A percentile compares a stretch with the other conserved stretches of the same genome.
Evolutionary conservation across 2,329 filamentous ascomycete genomes (phyloP).

Genomic region (Triangularia verruculosa): DNA sequence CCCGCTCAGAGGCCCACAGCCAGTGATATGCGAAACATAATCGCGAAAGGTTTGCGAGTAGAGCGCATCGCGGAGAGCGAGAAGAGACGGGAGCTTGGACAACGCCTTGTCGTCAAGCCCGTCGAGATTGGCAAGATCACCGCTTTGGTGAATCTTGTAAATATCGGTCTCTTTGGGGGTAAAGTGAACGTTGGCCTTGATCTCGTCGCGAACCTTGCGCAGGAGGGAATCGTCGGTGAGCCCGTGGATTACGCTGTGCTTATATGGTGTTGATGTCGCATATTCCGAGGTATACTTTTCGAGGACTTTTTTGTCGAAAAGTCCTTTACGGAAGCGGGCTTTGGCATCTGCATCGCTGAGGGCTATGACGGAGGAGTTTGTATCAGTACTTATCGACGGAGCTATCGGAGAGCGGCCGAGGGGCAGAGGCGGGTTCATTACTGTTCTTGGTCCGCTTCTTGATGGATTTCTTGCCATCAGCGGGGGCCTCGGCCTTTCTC

Average conservation of each 20-base stretch:
- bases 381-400: slow-evolving; percentile 13
- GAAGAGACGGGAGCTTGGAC: slow-evolving; percentile 81
- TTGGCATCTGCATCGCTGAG: slow-evolving; percentile 49
- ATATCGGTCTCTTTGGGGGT: slow-evolving; percentile 99
- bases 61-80: slow-evolving; percentile 86
- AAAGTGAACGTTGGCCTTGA: slow-evolving; percentile 87
- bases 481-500: slow-evolving; percentile 54
- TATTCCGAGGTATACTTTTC: slow-evolving; percentile 60
- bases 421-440: slow-evolving; percentile 25
- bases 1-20: slow-evolving; percentile 82
- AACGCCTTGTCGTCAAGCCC: slow-evolving; percentile 85
- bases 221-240: slow-evolving; percentile 80
- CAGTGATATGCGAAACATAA: slow-evolving; percentile 83
- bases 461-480: slow-evolving; percentile 40
- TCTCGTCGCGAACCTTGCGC: slow-evolving; percentile 82
- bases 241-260: slow-evolving; percentile 82
- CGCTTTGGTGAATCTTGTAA: slow-evolving; percentile 98
- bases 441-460: slow-evolving; percentile 55
- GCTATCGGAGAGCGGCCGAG: background rate
- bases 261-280: slow-evolving; percentile 69
- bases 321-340: slow-evolving; percentile 60
- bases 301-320: slow-evolving; percentile 61
- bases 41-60: slow-evolving; percentile 88
- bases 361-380: slow-evolving; percentile 34
- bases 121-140: slow-evolving; percentile 93